Conservation (phyloP, 2,329 filamentous ascomycete species). For the Penicillium verrucosum region DNA sequence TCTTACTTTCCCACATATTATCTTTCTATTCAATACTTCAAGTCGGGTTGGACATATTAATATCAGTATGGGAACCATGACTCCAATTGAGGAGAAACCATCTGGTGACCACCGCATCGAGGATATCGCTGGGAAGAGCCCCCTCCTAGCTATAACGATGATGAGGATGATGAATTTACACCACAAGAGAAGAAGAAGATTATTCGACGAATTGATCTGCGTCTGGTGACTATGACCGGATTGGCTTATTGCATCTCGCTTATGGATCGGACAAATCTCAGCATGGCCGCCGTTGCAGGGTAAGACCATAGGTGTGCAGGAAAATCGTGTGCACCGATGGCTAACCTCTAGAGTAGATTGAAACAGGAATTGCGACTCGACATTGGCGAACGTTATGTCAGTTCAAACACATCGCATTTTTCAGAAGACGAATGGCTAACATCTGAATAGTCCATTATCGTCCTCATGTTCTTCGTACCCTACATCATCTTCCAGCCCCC, state of each 20-base stretch:
- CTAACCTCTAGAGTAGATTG: slow-evolving; percentile 16
- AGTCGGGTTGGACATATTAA: not conserved
- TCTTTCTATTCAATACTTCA: not conserved
- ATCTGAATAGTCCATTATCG: slow-evolving; percentile 26
- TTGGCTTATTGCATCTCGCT: slow-evolving; percentile 70
- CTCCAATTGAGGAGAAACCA: slow-evolving; percentile 16
- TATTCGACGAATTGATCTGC: slow-evolving; percentile 65
- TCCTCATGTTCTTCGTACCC: slow-evolving; percentile 35
- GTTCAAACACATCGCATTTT: not conserved
- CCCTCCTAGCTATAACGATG: slow-evolving; percentile 6
- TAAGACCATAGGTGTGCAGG: slow-evolving; percentile 21
- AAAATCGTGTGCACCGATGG: not conserved
- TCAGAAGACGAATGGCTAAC: not conserved
- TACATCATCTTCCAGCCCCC: slow-evolving; percentile 33
- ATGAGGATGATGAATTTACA: slow-evolving; percentile 20
- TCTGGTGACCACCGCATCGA: slow-evolving; percentile 17
- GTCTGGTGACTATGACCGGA: slow-evolving; percentile 61
- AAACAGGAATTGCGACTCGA: slow-evolving; percentile 15
- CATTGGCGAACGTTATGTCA: slow-evolving; percentile 19
- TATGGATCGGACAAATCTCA: slow-evolving; percentile 75
- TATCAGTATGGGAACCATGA: not conserved
- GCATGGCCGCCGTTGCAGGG: slow-evolving; percentile 66
- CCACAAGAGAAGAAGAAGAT: slow-evolving; percentile 62
- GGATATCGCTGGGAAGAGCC: slow-evolving; percentile 9
- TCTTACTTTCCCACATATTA: not conserved